A percentile compares a stretch with the other conserved stretches of the same genome.
Evolutionary conservation across 2,329 filamentous ascomycete genomes (phyloP).

Genomic region (Sporothrix dimorphospora): DNA sequence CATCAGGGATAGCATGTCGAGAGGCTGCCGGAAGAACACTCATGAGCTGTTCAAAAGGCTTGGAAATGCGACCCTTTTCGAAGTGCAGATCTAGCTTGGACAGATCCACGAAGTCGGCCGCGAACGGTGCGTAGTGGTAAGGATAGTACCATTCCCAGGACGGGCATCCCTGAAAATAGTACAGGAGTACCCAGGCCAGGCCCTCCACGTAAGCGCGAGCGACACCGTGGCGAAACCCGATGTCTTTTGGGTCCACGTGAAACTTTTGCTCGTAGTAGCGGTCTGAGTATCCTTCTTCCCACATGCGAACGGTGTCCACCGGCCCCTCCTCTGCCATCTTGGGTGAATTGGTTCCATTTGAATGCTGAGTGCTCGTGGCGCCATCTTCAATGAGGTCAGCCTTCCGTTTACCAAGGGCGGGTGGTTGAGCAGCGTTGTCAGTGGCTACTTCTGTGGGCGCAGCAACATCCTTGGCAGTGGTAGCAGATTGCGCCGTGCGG

Average conservation of each 20-base stretch:
- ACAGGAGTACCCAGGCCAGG: conserved; percentile 90
- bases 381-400: conserved; percentile 68
- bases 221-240: conserved; percentile 86
- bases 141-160: conserved; percentile 99
- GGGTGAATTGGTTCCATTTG: conserved; percentile 50
- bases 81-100: conserved; percentile 79
- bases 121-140: conserved; percentile 97
- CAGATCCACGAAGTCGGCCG: conserved; percentile 87
- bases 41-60: conserved; percentile 97
- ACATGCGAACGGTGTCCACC: conserved; percentile 82
- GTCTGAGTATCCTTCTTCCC: conserved; percentile 94
- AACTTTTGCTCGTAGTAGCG: conserved; percentile 99
- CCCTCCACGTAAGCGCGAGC: conserved; percentile 92
- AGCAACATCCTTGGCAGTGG: conserved; percentile 4
- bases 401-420: conserved; percentile 68
- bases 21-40: conserved; percentile 93
- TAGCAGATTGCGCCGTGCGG: conserved; percentile 38
- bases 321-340: conserved; percentile 61
- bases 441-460: neutral
- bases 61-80: conserved; percentile 81
- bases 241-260: conserved; percentile 75
- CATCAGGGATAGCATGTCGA: conserved; percentile 83
- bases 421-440: conserved; percentile 31
- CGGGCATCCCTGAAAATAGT: conserved; percentile 97
- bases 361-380: conserved; percentile 60